Percentiles rank a stretch among this genome's conserved stretches.
phyloP scores from a whole-genome alignment of 495 filamentous ascomycete species.

The Aspergillus ostianus region DNA sequence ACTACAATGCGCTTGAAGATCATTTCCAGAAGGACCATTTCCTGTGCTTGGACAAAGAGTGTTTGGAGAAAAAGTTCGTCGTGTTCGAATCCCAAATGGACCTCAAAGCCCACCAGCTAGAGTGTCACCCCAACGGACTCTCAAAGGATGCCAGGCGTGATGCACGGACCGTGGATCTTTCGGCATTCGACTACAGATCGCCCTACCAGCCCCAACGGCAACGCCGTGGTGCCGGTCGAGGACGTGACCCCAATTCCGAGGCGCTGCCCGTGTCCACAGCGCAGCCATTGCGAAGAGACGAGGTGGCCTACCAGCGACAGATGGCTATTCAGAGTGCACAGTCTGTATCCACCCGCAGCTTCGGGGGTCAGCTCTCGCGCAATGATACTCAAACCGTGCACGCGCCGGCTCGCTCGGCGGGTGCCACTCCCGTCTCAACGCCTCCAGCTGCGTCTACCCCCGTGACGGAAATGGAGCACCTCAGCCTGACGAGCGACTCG shows the following conservation, averaged over 20 bases:
- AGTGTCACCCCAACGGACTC: conserved; percentile 70
- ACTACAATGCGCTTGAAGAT: conserved; percentile 78
- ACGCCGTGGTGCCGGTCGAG: conserved; percentile 61
- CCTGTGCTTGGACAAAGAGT: conserved; percentile 79
- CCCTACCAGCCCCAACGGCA: conserved; percentile 66
- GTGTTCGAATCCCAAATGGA: conserved; percentile 95
- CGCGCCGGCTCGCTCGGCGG: conserved; percentile 42
- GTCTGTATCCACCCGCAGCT: conserved; percentile 70
- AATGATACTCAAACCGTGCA: conserved; percentile 46
- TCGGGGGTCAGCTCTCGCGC: conserved; percentile 75
- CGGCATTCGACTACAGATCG: conserved; percentile 73
- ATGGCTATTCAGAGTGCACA: conserved; percentile 88
- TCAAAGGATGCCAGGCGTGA: conserved; percentile 84
- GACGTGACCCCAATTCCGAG: conserved; percentile 76
- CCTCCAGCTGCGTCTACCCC: conserved; percentile 40
- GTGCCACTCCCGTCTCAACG: conserved; percentile 37
- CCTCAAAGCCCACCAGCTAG: conserved; percentile 81
- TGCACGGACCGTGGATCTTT: conserved; percentile 82
- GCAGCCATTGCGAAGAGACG: conserved; percentile 79
- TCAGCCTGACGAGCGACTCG: conserved; percentile 33
- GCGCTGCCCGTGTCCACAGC: conserved; percentile 73
- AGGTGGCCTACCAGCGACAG: conserved; percentile 89
- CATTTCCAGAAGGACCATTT: conserved; percentile 91
- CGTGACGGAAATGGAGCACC: conserved; percentile 39
- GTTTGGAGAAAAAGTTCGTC: conserved; percentile 95